Evolutionary conservation across 2,329 filamentous ascomycete genomes (phyloP).

Genomic region (Gnomoniopsis sp.): DNA sequence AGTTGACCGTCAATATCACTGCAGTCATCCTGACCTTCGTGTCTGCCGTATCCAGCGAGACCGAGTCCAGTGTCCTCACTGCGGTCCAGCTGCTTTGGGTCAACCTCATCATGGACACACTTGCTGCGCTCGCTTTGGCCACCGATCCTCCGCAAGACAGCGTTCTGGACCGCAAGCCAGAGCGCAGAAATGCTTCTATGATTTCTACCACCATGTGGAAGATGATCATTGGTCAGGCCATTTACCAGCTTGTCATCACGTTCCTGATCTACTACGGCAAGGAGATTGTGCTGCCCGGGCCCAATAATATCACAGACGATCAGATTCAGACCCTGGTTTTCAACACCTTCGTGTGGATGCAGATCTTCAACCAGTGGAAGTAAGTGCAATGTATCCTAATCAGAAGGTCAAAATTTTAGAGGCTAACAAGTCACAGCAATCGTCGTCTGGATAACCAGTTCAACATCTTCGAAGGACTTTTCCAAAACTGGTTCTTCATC

Average conservation of each 20-base stretch:
- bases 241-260: slow-evolving; percentile 80
- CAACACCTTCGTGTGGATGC: slow-evolving; percentile 99
- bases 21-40: slow-evolving; percentile 86
- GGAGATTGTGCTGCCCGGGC: slow-evolving; percentile 30
- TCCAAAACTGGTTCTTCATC: slow-evolving; percentile 84
- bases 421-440: slow-evolving; percentile 51
- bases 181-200: slow-evolving; percentile 53
- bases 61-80: slow-evolving; percentile 73
- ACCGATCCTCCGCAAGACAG: slow-evolving; percentile 85
- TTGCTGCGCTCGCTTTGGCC: slow-evolving; percentile 82
- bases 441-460: slow-evolving; percentile 90
- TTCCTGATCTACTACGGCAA: slow-evolving; percentile 70
- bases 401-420: not conserved
- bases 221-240: slow-evolving; percentile 92
- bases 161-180: slow-evolving; percentile 73
- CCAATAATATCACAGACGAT: slow-evolving; percentile 34
- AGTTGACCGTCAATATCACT: slow-evolving; percentile 87
- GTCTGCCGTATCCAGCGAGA: slow-evolving; percentile 69
- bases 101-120: slow-evolving; percentile 96
- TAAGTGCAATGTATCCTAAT: slow-evolving; percentile 41
- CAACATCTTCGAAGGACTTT: slow-evolving; percentile 91
- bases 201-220: slow-evolving; percentile 98
- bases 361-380: slow-evolving; percentile 98
- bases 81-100: slow-evolving; percentile 95
- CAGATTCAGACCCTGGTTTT: slow-evolving; percentile 82